Evolutionary conservation across 192 early-diverging fungal species (phyloP).

Genomic region (Coemansia sp.): DNA sequence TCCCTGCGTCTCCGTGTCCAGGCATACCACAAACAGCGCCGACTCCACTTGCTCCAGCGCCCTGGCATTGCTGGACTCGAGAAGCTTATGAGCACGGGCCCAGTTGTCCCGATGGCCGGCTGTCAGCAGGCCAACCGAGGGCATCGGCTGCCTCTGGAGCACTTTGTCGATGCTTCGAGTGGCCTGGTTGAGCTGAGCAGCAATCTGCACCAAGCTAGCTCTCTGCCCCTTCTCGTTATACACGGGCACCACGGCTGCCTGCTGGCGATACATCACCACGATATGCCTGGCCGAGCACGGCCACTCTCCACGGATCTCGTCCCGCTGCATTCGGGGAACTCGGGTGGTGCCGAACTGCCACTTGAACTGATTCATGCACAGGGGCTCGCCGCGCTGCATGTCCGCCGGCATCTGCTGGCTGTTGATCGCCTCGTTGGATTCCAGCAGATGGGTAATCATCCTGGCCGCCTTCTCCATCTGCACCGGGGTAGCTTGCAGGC

Average conservation of each 20-base stretch:
- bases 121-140: conserved; percentile 77
- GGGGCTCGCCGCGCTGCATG: conserved; percentile 61
- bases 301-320: conserved; percentile 68
- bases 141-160: conserved; percentile 11
- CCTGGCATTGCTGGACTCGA: conserved; percentile 55
- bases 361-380: conserved; percentile 96
- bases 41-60: conserved; percentile 67
- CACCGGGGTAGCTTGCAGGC: conserved; percentile 61
- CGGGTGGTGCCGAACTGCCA: conserved; percentile 81
- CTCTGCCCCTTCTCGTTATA: conserved; percentile 62
- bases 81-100: conserved; percentile 58
- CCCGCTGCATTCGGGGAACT: conserved; percentile 64
- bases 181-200: conserved; percentile 30
- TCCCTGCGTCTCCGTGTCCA: conserved; percentile 67
- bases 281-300: conserved; percentile 78
- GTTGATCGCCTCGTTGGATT: conserved; percentile 75
- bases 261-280: conserved; percentile 79
- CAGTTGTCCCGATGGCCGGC: conserved; percentile 87
- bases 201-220: conserved; percentile 53
- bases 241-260: conserved; percentile 82
- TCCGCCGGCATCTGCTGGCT: conserved; percentile 65
- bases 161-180: conserved; percentile 19
- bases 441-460: conserved; percentile 63
- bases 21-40: conserved; percentile 82
- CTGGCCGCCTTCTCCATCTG: conserved; percentile 83